Percentiles rank a stretch among this genome's conserved stretches.
These are phyloP conservation scores for Pseudotsuga menziesii DNA, from an alignment of 75 land plant species.

Conservation along the genomic window DNA sequence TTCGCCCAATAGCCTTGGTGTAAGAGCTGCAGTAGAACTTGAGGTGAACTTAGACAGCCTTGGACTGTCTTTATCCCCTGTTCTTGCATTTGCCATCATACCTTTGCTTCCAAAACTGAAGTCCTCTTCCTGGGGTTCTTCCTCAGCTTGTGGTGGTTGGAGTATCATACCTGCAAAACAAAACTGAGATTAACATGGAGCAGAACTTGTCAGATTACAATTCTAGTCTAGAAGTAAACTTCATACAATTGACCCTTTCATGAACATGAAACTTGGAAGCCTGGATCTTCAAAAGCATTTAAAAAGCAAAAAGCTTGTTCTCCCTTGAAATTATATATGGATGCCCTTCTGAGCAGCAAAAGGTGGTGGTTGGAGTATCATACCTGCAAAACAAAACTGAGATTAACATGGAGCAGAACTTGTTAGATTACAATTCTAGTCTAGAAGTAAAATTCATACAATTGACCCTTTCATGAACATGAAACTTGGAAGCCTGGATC, in stretches of 20 bases:
- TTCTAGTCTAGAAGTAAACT: not conserved
- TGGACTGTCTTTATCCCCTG: slow-evolving; percentile 23
- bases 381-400: too few species aligned
- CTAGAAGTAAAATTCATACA: too few species aligned
- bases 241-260: not conserved
- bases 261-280: not conserved
- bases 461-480: too few species aligned
- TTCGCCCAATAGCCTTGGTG: slow-evolving; percentile 21
- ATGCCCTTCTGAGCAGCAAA: not conserved
- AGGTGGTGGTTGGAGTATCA: too few species aligned
- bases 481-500: too few species aligned
- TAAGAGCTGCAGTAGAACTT: slow-evolving; percentile 32
- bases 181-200: not conserved
- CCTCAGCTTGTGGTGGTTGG: not conserved
- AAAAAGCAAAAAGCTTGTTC: not conserved
- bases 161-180: slow-evolving; percentile 1
- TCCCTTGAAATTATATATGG: not conserved
- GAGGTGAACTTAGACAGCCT: slow-evolving; percentile 13
- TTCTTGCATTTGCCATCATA: not conserved
- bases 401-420: too few species aligned
- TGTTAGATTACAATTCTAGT: too few species aligned
- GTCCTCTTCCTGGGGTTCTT: slow-evolving; percentile 10
- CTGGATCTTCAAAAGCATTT: not conserved
- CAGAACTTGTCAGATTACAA: not conserved
- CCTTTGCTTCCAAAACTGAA: slow-evolving; percentile 35